phyloP scores from a whole-genome alignment of 306 rosid genomes.

The Prunus armeniaca region DNA sequence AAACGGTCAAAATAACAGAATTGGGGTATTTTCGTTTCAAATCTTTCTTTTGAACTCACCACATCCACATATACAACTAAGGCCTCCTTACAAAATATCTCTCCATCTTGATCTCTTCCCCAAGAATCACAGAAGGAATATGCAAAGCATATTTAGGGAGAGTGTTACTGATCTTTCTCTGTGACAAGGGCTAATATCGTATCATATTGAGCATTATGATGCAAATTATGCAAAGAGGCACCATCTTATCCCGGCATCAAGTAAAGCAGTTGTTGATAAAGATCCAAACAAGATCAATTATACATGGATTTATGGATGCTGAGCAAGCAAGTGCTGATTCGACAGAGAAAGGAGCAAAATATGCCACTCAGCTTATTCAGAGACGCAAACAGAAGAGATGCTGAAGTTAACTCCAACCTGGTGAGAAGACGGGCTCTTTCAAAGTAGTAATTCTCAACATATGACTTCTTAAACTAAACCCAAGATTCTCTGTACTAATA shows the following conservation, averaged over 20 bases:
- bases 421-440: neutral
- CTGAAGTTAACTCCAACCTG: constrained; percentile 6
- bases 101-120: neutral
- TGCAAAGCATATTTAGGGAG: neutral
- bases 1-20: too few species aligned
- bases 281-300: constrained; percentile 35
- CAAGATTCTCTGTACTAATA: too few species aligned
- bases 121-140: neutral
- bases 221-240: constrained; percentile 30
- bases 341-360: neutral
- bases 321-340: constrained; percentile 25
- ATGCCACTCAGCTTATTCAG: constrained; percentile 8
- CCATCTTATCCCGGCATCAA: constrained; percentile 29
- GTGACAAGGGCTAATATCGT: neutral
- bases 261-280: constrained; percentile 26
- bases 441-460: neutral
- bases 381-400: neutral
- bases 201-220: neutral
- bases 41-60: neutral
- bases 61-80: neutral
- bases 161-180: neutral
- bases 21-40: neutral
- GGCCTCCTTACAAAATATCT: neutral
- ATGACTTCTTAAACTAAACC: neutral
- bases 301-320: constrained; percentile 13